Evolutionary conservation across 1,284 basidiomycete species (phyloP).

Genomic region (Leccinum griseonigrum): DNA sequence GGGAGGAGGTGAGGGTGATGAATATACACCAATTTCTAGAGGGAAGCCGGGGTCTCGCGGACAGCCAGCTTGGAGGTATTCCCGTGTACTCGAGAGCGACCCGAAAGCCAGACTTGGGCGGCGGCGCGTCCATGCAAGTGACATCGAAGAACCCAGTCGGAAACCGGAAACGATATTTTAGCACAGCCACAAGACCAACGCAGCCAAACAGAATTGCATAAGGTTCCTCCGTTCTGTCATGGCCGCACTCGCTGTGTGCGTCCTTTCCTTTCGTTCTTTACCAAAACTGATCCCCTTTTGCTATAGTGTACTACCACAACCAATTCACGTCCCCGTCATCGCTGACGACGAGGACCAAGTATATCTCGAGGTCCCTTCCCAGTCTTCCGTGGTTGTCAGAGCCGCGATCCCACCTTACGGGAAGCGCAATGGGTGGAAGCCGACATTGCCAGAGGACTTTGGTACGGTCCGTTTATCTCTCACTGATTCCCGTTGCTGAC

Average conservation of each 20-base stretch:
- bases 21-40: slow-evolving; percentile 95
- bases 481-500: neutral
- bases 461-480: slow-evolving; percentile 44
- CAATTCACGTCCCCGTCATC: slow-evolving; percentile 48
- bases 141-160: slow-evolving; percentile 14
- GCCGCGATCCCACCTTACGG: slow-evolving; percentile 77
- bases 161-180: slow-evolving; percentile 20
- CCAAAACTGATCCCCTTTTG: neutral
- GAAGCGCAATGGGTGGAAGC: slow-evolving; percentile 85
- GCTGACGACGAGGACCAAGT: slow-evolving; percentile 60
- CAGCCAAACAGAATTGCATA: slow-evolving; percentile 16
- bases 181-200: slow-evolving; percentile 30
- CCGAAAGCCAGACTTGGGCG: slow-evolving; percentile 44
- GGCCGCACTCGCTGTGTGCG: slow-evolving; percentile 62
- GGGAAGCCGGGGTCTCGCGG: slow-evolving; percentile 77
- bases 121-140: slow-evolving; percentile 12
- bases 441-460: slow-evolving; percentile 79
- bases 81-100: slow-evolving; percentile 62
- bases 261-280: slow-evolving; percentile 24
- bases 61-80: slow-evolving; percentile 71
- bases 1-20: slow-evolving; percentile 68
- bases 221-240: slow-evolving; percentile 32
- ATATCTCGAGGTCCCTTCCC: slow-evolving; percentile 37
- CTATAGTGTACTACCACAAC: slow-evolving; percentile 62
- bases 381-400: slow-evolving; percentile 50